Evolutionary conservation across 495 filamentous ascomycete species (phyloP).

Genomic region (Annulohypoxylon maeteangense): DNA sequence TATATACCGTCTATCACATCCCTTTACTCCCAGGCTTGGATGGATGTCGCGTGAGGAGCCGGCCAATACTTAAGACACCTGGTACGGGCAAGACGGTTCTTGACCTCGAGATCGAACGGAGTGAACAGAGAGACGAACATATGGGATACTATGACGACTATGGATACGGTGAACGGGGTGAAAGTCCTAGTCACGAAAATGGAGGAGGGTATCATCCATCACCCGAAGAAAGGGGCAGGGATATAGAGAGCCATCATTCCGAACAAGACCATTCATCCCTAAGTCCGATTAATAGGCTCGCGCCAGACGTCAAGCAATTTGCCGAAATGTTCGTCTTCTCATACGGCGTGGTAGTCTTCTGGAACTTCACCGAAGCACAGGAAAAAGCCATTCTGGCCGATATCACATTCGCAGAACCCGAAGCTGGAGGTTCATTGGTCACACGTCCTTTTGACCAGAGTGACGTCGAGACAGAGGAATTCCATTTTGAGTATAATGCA

Average conservation of each 20-base stretch:
- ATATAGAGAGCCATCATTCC: constrained; percentile 32
- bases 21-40: constrained; percentile 85
- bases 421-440: constrained; percentile 68
- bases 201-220: constrained; percentile 27
- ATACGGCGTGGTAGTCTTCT: constrained; percentile 98
- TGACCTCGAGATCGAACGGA: constrained; percentile 96
- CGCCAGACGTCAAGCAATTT: constrained; percentile 74
- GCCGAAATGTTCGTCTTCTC: constrained; percentile 98
- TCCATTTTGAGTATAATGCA: constrained; percentile 96
- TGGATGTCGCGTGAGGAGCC: constrained; percentile 87
- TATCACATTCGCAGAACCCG: constrained; percentile 83
- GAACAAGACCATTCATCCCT: constrained; percentile 46
- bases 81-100: constrained; percentile 88
- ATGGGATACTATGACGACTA: constrained; percentile 76
- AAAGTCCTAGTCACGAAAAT: constrained; percentile 32
- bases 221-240: constrained; percentile 26
- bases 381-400: constrained; percentile 98
- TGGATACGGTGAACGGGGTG: constrained; percentile 39
- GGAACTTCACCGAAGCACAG: constrained; percentile 95
- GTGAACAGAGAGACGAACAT: constrained; percentile 87
- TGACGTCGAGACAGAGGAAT: constrained; percentile 98
- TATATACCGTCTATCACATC: constrained; percentile 95
- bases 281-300: constrained; percentile 61
- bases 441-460: constrained; percentile 78
- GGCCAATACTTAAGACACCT: constrained; percentile 88